Base-by-base conservation (phyloP, 352 stramenopile species). In the Globisporangium solare region DNA sequence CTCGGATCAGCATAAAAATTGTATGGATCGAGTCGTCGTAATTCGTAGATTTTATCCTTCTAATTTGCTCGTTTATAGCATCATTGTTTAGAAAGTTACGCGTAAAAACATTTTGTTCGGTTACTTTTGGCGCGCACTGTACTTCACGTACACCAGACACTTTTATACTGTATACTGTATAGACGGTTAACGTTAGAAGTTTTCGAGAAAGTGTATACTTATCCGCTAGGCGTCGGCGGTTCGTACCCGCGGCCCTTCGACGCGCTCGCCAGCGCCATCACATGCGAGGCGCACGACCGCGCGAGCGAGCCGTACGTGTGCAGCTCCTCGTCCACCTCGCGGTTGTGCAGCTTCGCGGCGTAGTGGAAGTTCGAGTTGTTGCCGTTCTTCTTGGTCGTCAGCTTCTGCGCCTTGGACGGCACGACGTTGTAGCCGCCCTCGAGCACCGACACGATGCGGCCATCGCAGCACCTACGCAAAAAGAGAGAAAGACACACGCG, bases 371-470 rank as follows among this genome's bases (percentile, higher is more conserved):
- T 84, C 20, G 74, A 84, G 20, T 67, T 73, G 46, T 62, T 66
- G 20, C 41, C 54, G 22, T 63, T 64, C n/a, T 61, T 63, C 64
- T 72, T 75, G 35, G 73, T 76, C 40, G 63, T 70, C 24, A 70
- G 64, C 17, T 61, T 58, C 54, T 79, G 66, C 49, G 62, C 73
- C 46, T 81, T 82, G 60, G 39, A 43, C 39, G 46, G 46, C 24
- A 81, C 72, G 13, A 87, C 71, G 48, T 86, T 86, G 71, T 98
- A 99, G 42, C 95, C 94, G 58, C 95, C 95, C 64, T 99, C 95
- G 17, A 99, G 72, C 42, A 98, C 89, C 45, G 91, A 98, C 22
- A 99, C 86, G 50, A 98, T 83, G 50, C 90, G 83, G 8, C 95
- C 95, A 7, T 97, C 68, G 61, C 95, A 98, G 64, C 71, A 88